These are phyloP conservation scores for Xylaria sp. DNA, from an alignment of 2,329 filamentous ascomycete genomes.

Conservation along the genomic window DNA sequence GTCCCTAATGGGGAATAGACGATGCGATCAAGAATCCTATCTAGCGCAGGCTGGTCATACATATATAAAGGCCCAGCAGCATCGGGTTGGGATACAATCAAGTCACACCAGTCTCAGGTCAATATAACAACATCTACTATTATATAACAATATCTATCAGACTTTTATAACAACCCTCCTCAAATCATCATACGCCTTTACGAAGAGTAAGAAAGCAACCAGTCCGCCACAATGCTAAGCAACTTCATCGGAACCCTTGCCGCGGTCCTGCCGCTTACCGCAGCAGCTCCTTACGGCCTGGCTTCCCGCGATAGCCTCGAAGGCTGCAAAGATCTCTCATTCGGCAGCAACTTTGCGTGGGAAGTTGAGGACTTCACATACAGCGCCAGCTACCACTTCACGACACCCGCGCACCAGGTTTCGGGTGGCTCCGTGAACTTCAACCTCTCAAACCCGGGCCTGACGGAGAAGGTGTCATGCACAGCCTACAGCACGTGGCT, in stretches of 20 bases:
- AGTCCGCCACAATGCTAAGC: conserved; percentile 39
- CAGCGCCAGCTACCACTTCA: conserved; percentile 60
- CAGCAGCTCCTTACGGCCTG: conserved; percentile 43
- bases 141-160: neutral
- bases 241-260: conserved; percentile 43
- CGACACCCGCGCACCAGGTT: conserved; percentile 63
- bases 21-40: neutral
- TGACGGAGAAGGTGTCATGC: conserved; percentile 54
- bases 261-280: conserved; percentile 44
- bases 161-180: neutral
- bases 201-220: neutral
- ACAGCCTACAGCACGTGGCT: conserved; percentile 55
- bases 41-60: conserved; percentile 7
- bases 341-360: conserved; percentile 53
- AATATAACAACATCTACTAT: neutral
- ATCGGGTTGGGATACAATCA: conserved; percentile 9
- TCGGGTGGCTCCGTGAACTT: conserved; percentile 60
- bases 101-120: neutral
- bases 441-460: conserved; percentile 59
- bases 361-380: conserved; percentile 58
- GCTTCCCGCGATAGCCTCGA: conserved; percentile 41
- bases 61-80: neutral
- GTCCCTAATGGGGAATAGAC: neutral
- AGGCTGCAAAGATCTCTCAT: conserved; percentile 50
- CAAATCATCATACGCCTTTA: neutral